Conservation (phyloP, 2,329 filamentous ascomycete species). For the Didymella glomerata region DNA sequence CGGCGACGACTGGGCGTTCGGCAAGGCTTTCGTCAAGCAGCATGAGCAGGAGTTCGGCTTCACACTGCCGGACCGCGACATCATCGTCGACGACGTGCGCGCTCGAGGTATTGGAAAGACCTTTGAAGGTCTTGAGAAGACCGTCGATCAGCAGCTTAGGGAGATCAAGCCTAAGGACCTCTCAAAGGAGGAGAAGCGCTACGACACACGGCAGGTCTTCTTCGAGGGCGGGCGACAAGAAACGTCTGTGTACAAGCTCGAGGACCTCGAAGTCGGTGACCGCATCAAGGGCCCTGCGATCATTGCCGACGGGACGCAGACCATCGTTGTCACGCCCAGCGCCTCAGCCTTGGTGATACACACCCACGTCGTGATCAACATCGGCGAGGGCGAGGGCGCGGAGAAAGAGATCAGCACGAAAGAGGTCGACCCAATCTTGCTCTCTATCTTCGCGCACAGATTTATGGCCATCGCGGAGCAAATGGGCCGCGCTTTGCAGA, state of each 20-base stretch:
- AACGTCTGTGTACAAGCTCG: constrained; percentile 84
- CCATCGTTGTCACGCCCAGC: constrained; percentile 85
- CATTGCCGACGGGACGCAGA: constrained; percentile 87
- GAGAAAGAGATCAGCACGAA: constrained; percentile 60
- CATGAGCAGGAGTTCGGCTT: constrained; percentile 95
- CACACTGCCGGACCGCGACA: constrained; percentile 82
- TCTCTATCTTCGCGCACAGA: constrained; percentile 80
- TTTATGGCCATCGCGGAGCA: constrained; percentile 90
- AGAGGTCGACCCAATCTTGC: constrained; percentile 76
- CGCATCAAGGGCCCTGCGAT: constrained; percentile 82
- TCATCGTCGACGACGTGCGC: constrained; percentile 89
- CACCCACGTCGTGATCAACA: constrained; percentile 89
- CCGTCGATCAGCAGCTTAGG: constrained; percentile 83
- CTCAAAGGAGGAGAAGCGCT: constrained; percentile 67
- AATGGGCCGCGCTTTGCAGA: constrained; percentile 81
- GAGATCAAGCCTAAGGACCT: constrained; percentile 68
- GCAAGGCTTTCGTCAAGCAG: constrained; percentile 82
- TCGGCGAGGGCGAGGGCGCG: constrained; percentile 66
- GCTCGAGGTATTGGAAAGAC: constrained; percentile 90
- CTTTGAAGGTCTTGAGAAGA: constrained; percentile 79
- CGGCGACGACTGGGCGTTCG: constrained; percentile 81
- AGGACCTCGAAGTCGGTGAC: constrained; percentile 75
- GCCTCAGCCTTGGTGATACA: constrained; percentile 79
- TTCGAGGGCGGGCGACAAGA: constrained; percentile 82
- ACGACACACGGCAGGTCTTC: constrained; percentile 76